Base-by-base conservation (phyloP, 2,329 filamentous ascomycete species). In the Aspergillus sp. region DNA sequence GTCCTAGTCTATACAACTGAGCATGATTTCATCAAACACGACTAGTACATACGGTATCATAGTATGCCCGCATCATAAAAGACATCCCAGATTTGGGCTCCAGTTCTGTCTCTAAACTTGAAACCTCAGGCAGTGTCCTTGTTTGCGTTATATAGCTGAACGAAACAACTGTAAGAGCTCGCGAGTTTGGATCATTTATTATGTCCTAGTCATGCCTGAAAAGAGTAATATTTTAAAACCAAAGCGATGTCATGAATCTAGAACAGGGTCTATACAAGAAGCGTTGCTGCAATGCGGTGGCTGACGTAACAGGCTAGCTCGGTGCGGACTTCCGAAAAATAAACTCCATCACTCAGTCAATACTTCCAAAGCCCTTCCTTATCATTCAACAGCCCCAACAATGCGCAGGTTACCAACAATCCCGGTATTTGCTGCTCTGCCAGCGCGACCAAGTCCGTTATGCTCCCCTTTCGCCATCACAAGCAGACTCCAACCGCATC, bases 401-500 rank as follows among this genome's bases (percentile, higher is more conserved):
- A 54, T 54, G 51, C 51, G 51, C 44, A 39, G 44, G 19, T 20
- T 54, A 47, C 22, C 42, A 15, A 30, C 30, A 20, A 8, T 44
- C 5, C 9, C 24, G 4, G 1, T 48, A 33, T 40, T 30, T 7
- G 30, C 51, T n/a, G 51, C 41, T 20, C 19, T 13, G 9, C 33
- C 44, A 48, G 51, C 42, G 15, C 44, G 51, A 13, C n/a, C 20
- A 8, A n/a, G 39, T 11, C 17, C 51, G 27, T 30, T 20, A 41
- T 52, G 57, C 33, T 49, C 41, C 8, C 48, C 55, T 13, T 37
- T 19, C 13, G 30, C 27, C 46, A 15, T 46, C 44, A 51, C 37
- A 46, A 51, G 46, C 51, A 54, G 52, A 45, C 40, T 45, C 27
- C 50, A 54, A 45, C 34, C 47, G 3, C 50, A 51, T 46, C 45